phyloP scores from a whole-genome alignment of 257 asterid species.

The Solanum sejunctum region DNA sequence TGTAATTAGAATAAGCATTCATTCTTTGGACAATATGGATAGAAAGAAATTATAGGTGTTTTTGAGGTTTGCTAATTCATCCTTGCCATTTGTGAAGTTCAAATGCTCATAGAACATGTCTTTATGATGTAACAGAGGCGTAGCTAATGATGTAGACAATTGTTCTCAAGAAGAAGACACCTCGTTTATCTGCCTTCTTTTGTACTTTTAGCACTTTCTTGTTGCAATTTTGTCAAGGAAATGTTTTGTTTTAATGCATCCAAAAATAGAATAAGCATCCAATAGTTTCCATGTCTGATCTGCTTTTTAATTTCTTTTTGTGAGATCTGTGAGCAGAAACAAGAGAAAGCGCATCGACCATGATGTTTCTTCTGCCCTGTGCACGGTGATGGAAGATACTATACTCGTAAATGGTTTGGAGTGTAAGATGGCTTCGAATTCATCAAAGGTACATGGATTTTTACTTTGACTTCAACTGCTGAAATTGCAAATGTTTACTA shows the following conservation, averaged over 20 bases:
- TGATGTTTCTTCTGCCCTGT: conserved; percentile 5
- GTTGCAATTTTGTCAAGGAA: background rate
- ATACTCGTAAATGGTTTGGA: conserved; percentile 14
- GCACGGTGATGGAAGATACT: conserved; percentile 12
- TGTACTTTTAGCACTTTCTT: background rate
- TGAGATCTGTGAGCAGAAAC: conserved; percentile 6
- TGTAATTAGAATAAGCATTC: background rate
- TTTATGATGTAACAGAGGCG: background rate
- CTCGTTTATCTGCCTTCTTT: background rate
- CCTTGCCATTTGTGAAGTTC: background rate
- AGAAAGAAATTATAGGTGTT: background rate
- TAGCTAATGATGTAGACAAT: background rate
- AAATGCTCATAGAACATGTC: background rate
- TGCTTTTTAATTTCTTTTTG: background rate
- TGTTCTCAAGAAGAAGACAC: background rate
- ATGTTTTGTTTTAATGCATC: background rate
- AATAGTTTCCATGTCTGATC: background rate
- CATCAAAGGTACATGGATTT: conserved; percentile 9
- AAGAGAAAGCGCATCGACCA: conserved; percentile 1
- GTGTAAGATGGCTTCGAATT: conserved; percentile 14
- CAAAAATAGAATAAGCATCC: background rate
- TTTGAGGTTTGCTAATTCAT: background rate
- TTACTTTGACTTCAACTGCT: background rate
- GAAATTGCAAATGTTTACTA: background rate
- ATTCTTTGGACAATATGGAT: background rate